phyloP scores from a whole-genome alignment of 2,329 filamentous ascomycete genomes.

The Mycosphaerella sp. region DNA sequence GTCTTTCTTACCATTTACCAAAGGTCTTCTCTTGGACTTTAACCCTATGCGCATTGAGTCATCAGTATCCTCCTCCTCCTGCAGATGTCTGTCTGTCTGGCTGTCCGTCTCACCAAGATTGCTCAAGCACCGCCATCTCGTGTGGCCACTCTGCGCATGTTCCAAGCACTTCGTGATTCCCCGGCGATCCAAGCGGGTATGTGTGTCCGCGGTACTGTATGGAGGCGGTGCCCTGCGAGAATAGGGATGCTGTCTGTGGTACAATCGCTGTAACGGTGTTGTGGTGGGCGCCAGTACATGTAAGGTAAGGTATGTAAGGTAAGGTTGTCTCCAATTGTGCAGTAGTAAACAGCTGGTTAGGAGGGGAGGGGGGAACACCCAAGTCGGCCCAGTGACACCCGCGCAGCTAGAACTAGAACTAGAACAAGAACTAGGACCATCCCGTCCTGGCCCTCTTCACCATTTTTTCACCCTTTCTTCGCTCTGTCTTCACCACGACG shows the following conservation, averaged over 20 bases:
- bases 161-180: neutral
- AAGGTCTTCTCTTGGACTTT: constrained; percentile 87
- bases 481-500: neutral
- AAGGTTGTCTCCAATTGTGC: too few relatives aligned
- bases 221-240: neutral
- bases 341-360: too few relatives aligned
- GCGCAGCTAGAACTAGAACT: too few relatives aligned
- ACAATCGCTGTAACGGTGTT: neutral
- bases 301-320: too few relatives aligned
- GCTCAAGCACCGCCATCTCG: constrained; percentile 45
- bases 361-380: neutral
- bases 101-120: constrained; percentile 32
- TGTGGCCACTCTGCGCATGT: neutral
- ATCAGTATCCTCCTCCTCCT: constrained; percentile 7
- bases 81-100: neutral
- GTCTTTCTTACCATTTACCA: constrained; percentile 88
- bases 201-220: too few relatives aligned
- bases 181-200: neutral
- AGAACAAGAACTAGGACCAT: too few relatives aligned
- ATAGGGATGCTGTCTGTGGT: neutral
- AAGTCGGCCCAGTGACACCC: neutral
- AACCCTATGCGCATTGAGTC: constrained; percentile 10
- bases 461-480: too few relatives aligned
- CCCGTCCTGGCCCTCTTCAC: too few relatives aligned
- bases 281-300: too few relatives aligned